Evolutionary conservation across 2,329 filamentous ascomycete genomes (phyloP).

Genomic region (Talaromyces atroroseus): DNA sequence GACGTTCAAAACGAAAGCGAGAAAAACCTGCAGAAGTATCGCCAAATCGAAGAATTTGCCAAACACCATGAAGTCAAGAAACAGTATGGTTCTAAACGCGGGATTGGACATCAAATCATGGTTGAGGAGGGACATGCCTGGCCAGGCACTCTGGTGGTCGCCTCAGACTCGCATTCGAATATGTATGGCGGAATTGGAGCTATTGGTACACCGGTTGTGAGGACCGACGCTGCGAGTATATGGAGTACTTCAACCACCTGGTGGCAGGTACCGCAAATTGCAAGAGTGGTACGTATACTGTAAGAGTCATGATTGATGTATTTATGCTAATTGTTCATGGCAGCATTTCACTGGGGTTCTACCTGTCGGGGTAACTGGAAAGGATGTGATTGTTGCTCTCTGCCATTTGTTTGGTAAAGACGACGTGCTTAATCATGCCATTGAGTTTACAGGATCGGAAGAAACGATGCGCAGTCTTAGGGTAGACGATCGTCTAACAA

Average conservation of each 20-base stretch:
- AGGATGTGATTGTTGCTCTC: conserved; percentile 88
- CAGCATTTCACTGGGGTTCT: conserved; percentile 60
- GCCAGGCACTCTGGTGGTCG: conserved; percentile 79
- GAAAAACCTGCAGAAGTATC: conserved; percentile 76
- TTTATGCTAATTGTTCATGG: background rate
- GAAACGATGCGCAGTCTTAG: conserved; percentile 68
- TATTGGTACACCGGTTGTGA: conserved; percentile 73
- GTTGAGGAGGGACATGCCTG: conserved; percentile 78
- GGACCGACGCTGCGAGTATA: conserved; percentile 80
- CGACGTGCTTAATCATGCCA: conserved; percentile 83
- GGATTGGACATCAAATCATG: conserved; percentile 75
- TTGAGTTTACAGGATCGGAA: conserved; percentile 80
- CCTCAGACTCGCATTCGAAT: conserved; percentile 65
- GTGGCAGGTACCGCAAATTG: conserved; percentile 84
- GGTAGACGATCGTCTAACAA: conserved; percentile 66
- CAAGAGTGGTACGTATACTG: conserved; percentile 58
- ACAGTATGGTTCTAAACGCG: conserved; percentile 67
- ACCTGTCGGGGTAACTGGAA: conserved; percentile 77
- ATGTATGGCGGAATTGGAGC: conserved; percentile 77
- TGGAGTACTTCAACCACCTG: conserved; percentile 80
- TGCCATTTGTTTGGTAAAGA: conserved; percentile 81
- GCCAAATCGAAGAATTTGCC: conserved; percentile 75
- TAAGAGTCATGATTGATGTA: background rate
- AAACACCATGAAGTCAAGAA: conserved; percentile 66
- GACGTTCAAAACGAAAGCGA: conserved; percentile 80